Evolutionary conservation across 2,329 filamentous ascomycete genomes (phyloP).

Genomic region (Allantophomopsis cytisporea): DNA sequence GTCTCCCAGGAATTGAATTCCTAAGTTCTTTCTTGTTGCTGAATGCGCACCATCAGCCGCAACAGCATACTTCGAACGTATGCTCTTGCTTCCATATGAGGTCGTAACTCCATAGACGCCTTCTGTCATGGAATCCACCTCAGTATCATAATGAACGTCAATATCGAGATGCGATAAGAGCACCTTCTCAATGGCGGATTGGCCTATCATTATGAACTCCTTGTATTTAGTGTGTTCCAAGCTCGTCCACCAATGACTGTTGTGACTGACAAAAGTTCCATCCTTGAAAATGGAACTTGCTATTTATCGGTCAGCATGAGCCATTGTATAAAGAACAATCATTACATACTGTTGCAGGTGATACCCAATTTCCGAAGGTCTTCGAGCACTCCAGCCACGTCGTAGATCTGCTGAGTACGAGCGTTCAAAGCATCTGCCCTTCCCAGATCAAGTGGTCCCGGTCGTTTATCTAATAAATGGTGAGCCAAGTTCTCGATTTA

Average conservation of each 20-base stretch:
- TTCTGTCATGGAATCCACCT: constrained; percentile 19
- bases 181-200: constrained; percentile 27
- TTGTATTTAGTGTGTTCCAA: constrained; percentile 29
- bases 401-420: constrained; percentile 32
- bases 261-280: constrained; percentile 31
- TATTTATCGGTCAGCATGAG: constrained; percentile 7
- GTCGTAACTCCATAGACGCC: constrained; percentile 10
- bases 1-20: constrained; percentile 27
- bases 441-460: constrained; percentile 24
- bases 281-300: constrained; percentile 32
- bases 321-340: too few species aligned
- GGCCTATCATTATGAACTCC: constrained; percentile 36
- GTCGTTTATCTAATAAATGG: constrained; percentile 21
- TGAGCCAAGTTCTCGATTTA: neutral
- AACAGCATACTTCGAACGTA: constrained; percentile 3
- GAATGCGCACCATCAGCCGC: constrained; percentile 4
- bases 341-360: constrained; percentile 31
- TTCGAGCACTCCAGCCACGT: constrained; percentile 27
- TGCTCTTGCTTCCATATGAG: neutral
- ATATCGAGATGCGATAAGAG: constrained; percentile 21
- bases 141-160: constrained; percentile 23
- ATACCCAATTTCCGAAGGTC: constrained; percentile 27
- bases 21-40: constrained; percentile 10
- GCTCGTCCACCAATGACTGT: constrained; percentile 32
- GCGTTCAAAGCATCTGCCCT: constrained; percentile 34